Conservation (phyloP, 345 rosid species). For the Eucalyptus camaldulensis region DNA sequence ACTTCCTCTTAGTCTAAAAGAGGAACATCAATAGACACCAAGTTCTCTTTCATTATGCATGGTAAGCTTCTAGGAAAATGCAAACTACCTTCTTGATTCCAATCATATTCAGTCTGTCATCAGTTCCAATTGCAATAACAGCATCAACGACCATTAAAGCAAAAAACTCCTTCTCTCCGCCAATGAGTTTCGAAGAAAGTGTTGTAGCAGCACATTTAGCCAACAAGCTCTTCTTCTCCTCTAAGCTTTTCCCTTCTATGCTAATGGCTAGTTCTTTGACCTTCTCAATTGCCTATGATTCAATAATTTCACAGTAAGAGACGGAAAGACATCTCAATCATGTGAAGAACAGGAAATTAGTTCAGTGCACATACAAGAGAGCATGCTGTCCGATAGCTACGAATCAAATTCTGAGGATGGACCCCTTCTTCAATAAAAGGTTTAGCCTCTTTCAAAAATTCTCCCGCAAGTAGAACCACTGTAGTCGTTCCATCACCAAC, state of each 20-base stretch:
- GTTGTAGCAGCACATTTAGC: constrained; percentile 96
- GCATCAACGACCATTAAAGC: constrained; percentile 94
- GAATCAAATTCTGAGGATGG: constrained; percentile 82
- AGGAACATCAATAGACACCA: background rate
- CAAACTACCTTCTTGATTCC: constrained; percentile 77
- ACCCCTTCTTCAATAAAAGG: constrained; percentile 97
- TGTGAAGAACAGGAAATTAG: background rate
- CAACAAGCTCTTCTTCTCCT: constrained; percentile 81
- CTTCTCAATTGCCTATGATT: constrained; percentile 68
- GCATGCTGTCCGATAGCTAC: constrained; percentile 83
- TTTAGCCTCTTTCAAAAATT: constrained; percentile 94
- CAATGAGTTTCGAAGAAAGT: constrained; percentile 91
- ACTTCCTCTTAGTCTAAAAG: background rate
- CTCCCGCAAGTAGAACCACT: constrained; percentile 87
- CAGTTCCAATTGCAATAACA: constrained; percentile 75
- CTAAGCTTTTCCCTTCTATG: constrained; percentile 83
- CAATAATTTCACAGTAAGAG: background rate
- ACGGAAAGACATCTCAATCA: background rate
- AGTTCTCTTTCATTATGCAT: background rate
- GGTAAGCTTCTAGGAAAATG: background rate
- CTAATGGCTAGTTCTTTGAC: constrained; percentile 73
- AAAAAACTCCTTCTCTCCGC: constrained; percentile 95
- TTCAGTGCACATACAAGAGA: constrained; percentile 28
- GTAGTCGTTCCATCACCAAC: constrained; percentile 99
- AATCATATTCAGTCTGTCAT: constrained; percentile 82